Base-by-base conservation (phyloP, 2,329 filamentous ascomycete genomes). In the Endoconidiophora polonica region DNA sequence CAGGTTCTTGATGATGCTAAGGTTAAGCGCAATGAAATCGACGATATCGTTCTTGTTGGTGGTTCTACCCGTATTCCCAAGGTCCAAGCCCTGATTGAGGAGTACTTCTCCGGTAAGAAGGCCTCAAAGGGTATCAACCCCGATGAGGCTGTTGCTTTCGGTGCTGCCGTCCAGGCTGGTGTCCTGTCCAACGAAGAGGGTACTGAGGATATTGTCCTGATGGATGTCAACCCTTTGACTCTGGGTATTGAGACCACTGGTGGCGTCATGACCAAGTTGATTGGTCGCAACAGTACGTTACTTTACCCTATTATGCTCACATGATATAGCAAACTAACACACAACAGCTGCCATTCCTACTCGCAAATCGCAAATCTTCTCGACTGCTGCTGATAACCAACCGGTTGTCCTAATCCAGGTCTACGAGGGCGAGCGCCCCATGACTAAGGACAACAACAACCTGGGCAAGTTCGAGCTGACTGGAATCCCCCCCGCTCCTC, bases 71-170 rank as follows among this genome's bases (percentile, higher is more conserved):
- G 91, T 85, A 96, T 98, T 59, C 90, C 91, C 67, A 96, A 95
- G 83, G 88, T 96, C 58, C 83, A 93, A 72, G 66, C 78, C 59
- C 81, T 96, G 64, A 84, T 96, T 58, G 87, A 96, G 75, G 88
- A 96, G 70, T 96, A 77, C 78, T 96, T 96, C 66, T 73, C 65
- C 60, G 83, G 88, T 68, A 96, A 96, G 85, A 88, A 91, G 76
- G 87, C 88, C 60, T 88, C 83, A 77, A 96, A 96, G 86, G 86
- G 87, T 70, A 94, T 98, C 67, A 96, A 96, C 79, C 91, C 91
- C 60, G 91, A 98, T 64, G 91, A 96, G 76, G 91, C 91, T 71
- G 91, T 96, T 59, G 91, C 91, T 63, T 96, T 88, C 66, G 91
- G 91, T 71, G 91, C 91, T 56, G 90, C 91, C 59, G 87, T 96